Conservation (phyloP, 495 filamentous ascomycete genomes). For the Daldinia caldariorum region DNA sequence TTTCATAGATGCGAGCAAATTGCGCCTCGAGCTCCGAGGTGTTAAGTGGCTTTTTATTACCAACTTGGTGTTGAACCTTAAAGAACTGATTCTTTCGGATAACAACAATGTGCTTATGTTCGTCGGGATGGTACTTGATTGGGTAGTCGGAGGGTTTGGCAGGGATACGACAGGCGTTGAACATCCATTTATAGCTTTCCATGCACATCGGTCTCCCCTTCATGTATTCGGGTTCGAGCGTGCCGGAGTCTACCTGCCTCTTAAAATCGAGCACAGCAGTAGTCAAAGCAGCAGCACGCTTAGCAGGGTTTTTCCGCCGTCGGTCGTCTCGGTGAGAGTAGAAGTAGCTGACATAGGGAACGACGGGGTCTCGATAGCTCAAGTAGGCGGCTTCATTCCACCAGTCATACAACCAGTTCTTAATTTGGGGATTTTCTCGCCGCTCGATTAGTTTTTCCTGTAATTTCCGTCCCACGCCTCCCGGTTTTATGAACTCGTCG, state of each 20-base stretch:
- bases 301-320: constrained; percentile 83
- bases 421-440: constrained; percentile 81
- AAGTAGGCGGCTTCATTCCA: constrained; percentile 97
- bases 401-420: constrained; percentile 98
- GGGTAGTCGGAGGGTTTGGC: constrained; percentile 82
- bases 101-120: constrained; percentile 86
- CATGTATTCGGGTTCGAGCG: constrained; percentile 98
- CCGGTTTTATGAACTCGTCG: constrained; percentile 81
- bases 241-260: constrained; percentile 82
- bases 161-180: constrained; percentile 92
- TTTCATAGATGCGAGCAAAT: constrained; percentile 85
- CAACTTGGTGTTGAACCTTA: constrained; percentile 79
- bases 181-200: constrained; percentile 99
- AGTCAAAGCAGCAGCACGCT: constrained; percentile 90
- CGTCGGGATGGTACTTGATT: constrained; percentile 76
- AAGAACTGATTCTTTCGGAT: constrained; percentile 97
- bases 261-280: constrained; percentile 92
- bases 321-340: constrained; percentile 98
- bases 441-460: constrained; percentile 88
- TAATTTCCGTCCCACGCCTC: constrained; percentile 81
- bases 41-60: constrained; percentile 85
- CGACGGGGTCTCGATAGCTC: constrained; percentile 90
- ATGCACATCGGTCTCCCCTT: constrained; percentile 94
- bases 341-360: constrained; percentile 99
- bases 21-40: constrained; percentile 87